phyloP scores from a whole-genome alignment of 768 basidiomycete species.

The Boletus bicolor region DNA sequence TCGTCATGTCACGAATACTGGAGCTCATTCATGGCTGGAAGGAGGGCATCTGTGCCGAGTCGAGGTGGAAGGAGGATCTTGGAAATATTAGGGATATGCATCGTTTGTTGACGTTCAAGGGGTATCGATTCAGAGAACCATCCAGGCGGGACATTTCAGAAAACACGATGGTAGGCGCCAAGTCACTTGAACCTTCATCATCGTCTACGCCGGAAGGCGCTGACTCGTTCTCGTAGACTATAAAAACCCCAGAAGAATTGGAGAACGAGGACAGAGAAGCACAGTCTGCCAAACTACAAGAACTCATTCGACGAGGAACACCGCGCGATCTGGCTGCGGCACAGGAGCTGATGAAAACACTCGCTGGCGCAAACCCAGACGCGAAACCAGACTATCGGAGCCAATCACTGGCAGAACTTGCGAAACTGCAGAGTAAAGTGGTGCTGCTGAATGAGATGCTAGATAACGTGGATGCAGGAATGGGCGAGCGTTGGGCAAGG shows the following conservation, averaged over 20 bases:
- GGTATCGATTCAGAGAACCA: constrained; percentile 70
- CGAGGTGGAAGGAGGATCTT: constrained; percentile 93
- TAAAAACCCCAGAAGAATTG: constrained; percentile 94
- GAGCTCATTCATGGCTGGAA: constrained; percentile 95
- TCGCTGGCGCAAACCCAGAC: constrained; percentile 94
- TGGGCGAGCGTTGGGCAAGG: constrained; percentile 74
- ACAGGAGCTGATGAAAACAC: constrained; percentile 94
- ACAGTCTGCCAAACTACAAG: constrained; percentile 97
- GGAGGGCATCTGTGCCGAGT: constrained; percentile 83
- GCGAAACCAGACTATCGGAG: constrained; percentile 91
- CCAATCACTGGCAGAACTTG: constrained; percentile 86
- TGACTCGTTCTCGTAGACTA: constrained; percentile 49
- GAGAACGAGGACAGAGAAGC: constrained; percentile 94
- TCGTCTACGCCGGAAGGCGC: not conserved
- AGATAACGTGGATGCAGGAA: constrained; percentile 75
- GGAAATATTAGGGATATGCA: constrained; percentile 99
- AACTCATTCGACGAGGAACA: constrained; percentile 92
- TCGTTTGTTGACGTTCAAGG: constrained; percentile 89
- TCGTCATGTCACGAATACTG: constrained; percentile 92
- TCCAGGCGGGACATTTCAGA: constrained; percentile 18
- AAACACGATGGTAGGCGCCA: constrained; percentile 21
- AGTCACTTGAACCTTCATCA: not conserved
- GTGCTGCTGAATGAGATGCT: constrained; percentile 96
- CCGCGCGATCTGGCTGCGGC: constrained; percentile 93
- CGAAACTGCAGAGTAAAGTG: constrained; percentile 93